Base-by-base conservation (phyloP, 345 rosid genomes). In the Combretum micranthum region DNA sequence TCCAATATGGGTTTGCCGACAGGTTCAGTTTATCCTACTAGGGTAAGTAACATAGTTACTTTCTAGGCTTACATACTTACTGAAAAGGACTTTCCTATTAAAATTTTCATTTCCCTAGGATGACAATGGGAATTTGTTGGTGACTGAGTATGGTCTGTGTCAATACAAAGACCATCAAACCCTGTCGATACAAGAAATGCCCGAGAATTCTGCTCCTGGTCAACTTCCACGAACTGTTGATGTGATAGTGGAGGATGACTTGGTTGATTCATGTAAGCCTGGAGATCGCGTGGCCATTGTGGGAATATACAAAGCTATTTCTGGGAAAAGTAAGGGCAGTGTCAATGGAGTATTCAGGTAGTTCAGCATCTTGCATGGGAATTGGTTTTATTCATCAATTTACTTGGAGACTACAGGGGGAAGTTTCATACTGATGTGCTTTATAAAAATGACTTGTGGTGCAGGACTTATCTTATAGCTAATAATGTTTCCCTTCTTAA, bases 141-240 rank as follows among this genome's bases (percentile, higher is more conserved):
- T 89, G 53, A 93, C 96, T 51, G 97, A 93, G 72, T 93, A 82
- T 65, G 99, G 99, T 21, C 63, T 93, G 55, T 93, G 99, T 80
- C 74, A 70, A 64, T 93, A 93, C 64, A 89, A 89, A 81, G 99
- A 93, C 75, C 99, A 93, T 63, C 99, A 93, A 79, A 87, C 99
- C 65, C 63, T 93, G 73, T 87, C 99, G 47, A 80, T 93, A 71
- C 99, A 93, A 79, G 99, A 93, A 80, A 87, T 93, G 55, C 99
- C 99, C 12, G 99, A 93, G 70, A 93, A 89, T 63, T 78, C 97
- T 79, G 96, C 99, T 73, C 99, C 99, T 63, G 99, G 97, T 70
- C 99, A 93, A 77, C 96, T 93, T 69, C 99, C 99, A 55, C 82
- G 97, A 46, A 87, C 96, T 0, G 94, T 93, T 52, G 99, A 93